Percentiles rank a stretch among this genome's conserved stretches.
These are phyloP conservation scores for Escallonia herrerae DNA, from an alignment of 129 eudicot genomes.

Conservation along the genomic window DNA sequence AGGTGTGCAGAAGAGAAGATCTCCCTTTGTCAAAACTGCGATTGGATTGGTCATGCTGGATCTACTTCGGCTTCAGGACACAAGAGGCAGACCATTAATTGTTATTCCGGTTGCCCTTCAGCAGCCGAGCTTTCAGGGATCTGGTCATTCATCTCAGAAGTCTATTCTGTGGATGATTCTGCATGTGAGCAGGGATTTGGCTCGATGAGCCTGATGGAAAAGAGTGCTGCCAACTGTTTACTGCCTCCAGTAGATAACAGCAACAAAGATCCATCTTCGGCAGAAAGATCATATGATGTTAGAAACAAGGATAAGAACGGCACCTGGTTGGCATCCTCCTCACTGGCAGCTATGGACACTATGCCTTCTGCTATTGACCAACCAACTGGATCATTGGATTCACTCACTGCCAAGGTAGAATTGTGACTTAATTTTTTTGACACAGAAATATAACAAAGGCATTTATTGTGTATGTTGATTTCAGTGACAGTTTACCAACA, in stretches of 20 bases:
- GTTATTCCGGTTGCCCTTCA: slow-evolving; percentile 87
- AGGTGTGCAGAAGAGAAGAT: slow-evolving; percentile 71
- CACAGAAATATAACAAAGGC: not conserved
- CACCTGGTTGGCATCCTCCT: slow-evolving; percentile 24
- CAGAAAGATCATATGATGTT: slow-evolving; percentile 6
- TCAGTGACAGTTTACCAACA: not conserved
- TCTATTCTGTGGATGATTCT: slow-evolving; percentile 40
- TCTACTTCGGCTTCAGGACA: slow-evolving; percentile 16
- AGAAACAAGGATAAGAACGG: slow-evolving; percentile 23
- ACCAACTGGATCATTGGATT: slow-evolving; percentile 17
- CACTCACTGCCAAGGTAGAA: slow-evolving; percentile 26
- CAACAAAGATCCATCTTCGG: slow-evolving; percentile 19
- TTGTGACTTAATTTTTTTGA: too few relatives aligned
- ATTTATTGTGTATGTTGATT: not conserved
- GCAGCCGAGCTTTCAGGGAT: slow-evolving; percentile 54
- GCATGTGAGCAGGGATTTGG: slow-evolving; percentile 69
- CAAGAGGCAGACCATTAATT: slow-evolving; percentile 29
- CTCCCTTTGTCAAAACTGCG: slow-evolving; percentile 80
- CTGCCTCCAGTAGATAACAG: slow-evolving; percentile 17
- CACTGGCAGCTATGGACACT: not conserved
- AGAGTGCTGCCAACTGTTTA: slow-evolving; percentile 4
- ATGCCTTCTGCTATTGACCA: not conserved
- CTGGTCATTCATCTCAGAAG: slow-evolving; percentile 65
- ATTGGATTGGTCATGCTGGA: slow-evolving; percentile 53
- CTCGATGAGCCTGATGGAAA: slow-evolving; percentile 56